These are phyloP conservation scores for Xylaria digitata DNA, from an alignment of 2,329 filamentous ascomycete species.

Conservation along the genomic window DNA sequence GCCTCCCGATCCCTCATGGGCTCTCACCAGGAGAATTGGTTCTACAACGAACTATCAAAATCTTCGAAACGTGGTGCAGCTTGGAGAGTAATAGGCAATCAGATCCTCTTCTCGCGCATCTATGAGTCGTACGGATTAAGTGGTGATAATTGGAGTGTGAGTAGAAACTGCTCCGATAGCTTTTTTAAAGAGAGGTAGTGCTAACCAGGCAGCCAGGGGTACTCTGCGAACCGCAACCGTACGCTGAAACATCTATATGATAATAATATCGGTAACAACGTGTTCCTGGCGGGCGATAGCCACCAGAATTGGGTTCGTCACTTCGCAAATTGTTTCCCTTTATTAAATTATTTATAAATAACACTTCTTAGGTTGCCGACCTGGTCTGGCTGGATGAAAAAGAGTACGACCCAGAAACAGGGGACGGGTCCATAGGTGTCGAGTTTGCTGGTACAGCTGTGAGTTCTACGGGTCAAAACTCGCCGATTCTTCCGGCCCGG, in stretches of 20 bases:
- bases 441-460: conserved; percentile 77
- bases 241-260: conserved; percentile 74
- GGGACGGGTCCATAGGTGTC: conserved; percentile 67
- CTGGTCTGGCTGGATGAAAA: conserved; percentile 67
- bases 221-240: conserved; percentile 76
- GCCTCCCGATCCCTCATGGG: conserved; percentile 78
- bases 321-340: neutral
- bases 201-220: conserved; percentile 61
- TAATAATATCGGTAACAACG: conserved; percentile 77
- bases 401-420: conserved; percentile 64
- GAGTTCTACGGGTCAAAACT: conserved; percentile 69
- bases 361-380: conserved; percentile 54
- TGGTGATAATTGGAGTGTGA: conserved; percentile 53
- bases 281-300: conserved; percentile 77
- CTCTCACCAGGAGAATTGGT: conserved; percentile 78
- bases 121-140: conserved; percentile 49
- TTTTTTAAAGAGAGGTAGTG: too few relatives aligned
- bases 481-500: conserved; percentile 64
- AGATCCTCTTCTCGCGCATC: conserved; percentile 73
- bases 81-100: conserved; percentile 78
- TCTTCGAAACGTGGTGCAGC: conserved; percentile 72
- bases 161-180: conserved; percentile 25
- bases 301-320: conserved; percentile 71
- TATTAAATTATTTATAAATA: conserved; percentile 8
- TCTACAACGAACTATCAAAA: conserved; percentile 68